Conservation (phyloP, 768 basidiomycete genomes). For the Phanerodontia chrysosporium region DNA sequence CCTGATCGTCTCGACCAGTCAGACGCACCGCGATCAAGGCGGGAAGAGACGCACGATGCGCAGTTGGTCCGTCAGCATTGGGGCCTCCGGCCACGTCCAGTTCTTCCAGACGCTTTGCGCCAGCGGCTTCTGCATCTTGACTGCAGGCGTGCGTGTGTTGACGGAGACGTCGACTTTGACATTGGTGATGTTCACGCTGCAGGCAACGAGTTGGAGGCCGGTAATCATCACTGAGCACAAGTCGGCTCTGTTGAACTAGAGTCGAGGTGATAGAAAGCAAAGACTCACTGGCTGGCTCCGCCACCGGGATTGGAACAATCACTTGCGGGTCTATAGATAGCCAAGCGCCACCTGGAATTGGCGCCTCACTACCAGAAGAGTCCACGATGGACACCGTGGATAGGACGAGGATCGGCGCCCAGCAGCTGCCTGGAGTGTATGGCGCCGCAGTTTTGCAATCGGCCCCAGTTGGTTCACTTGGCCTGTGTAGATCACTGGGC, state of each 20-base stretch:
- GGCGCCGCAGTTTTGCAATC: background rate
- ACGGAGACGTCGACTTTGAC: background rate
- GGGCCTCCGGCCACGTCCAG: background rate
- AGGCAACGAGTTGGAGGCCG: background rate
- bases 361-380: background rate
- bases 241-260: background rate
- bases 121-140: background rate
- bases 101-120: background rate
- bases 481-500: background rate
- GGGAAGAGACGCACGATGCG: background rate
- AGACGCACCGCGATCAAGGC: background rate
- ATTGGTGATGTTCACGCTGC: background rate
- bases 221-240: background rate
- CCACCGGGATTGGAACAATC: background rate
- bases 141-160: background rate
- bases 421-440: background rate
- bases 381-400: background rate
- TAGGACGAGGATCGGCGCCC: background rate
- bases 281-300: background rate
- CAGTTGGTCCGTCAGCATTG: background rate
- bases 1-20: background rate
- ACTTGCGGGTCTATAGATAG: background rate
- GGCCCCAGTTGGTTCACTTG: background rate
- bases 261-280: no score
- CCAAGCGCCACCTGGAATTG: background rate